These are phyloP conservation scores for Stachybotrys echinatus DNA, from an alignment of 2,329 filamentous ascomycete species.

Conservation along the genomic window DNA sequence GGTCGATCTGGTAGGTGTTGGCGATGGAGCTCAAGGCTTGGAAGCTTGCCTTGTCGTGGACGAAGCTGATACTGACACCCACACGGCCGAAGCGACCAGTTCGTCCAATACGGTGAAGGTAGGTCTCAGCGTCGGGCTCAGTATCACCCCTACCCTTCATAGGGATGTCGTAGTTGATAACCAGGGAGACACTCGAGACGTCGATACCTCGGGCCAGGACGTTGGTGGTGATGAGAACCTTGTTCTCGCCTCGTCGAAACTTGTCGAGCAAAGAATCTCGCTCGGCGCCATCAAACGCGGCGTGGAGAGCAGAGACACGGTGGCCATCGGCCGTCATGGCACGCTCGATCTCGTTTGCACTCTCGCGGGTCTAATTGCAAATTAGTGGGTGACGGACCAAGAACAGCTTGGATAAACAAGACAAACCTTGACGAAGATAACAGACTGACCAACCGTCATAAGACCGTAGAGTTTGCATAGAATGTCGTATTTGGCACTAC, in stretches of 20 bases:
- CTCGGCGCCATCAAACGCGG: slow-evolving; percentile 76
- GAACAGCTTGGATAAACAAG: not conserved
- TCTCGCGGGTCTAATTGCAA: slow-evolving; percentile 65
- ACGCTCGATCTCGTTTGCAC: slow-evolving; percentile 76
- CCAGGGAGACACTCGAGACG: slow-evolving; percentile 86
- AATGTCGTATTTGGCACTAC: slow-evolving; percentile 79
- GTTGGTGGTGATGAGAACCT: slow-evolving; percentile 97
- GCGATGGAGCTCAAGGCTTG: slow-evolving; percentile 75
- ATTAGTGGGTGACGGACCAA: slow-evolving; percentile 11
- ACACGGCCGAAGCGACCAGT: slow-evolving; percentile 96
- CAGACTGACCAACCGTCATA: slow-evolving; percentile 94
- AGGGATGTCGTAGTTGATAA: slow-evolving; percentile 92
- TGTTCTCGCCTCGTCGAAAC: slow-evolving; percentile 81
- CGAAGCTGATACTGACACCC: slow-evolving; percentile 91
- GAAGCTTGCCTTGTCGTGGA: slow-evolving; percentile 81
- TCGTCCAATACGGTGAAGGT: slow-evolving; percentile 94
- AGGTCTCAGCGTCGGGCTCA: slow-evolving; percentile 89
- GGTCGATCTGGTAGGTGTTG: slow-evolving; percentile 71
- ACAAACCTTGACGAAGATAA: slow-evolving; percentile 89
- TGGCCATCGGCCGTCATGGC: slow-evolving; percentile 88
- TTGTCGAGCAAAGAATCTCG: slow-evolving; percentile 80
- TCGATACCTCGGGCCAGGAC: slow-evolving; percentile 95
- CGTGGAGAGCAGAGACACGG: slow-evolving; percentile 84
- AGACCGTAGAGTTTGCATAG: slow-evolving; percentile 91
- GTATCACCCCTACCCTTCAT: slow-evolving; percentile 71